phyloP scores from a whole-genome alignment of 805 yeast species.

The Middelhovenomyces tepae region DNA sequence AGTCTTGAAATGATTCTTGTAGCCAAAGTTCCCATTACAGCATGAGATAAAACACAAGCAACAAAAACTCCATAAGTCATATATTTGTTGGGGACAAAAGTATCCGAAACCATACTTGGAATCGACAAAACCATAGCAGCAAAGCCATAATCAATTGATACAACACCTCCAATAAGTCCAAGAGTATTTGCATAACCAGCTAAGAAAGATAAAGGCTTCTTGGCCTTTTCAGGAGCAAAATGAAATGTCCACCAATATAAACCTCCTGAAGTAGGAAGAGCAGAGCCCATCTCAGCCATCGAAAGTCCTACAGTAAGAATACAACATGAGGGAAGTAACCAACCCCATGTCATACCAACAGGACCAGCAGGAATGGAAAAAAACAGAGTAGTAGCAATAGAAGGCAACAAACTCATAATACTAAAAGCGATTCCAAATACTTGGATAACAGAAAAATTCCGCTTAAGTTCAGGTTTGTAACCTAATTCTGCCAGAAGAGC shows the following conservation, averaged over 20 bases:
- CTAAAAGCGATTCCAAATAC: constrained; percentile 65
- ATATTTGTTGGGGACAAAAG: constrained; percentile 44
- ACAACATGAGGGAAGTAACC: constrained; percentile 51
- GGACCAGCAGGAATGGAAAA: constrained; percentile 56
- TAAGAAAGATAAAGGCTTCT: constrained; percentile 48
- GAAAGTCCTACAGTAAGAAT: constrained; percentile 51
- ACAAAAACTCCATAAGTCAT: constrained; percentile 58
- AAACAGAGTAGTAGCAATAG: constrained; percentile 47
- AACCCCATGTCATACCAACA: constrained; percentile 62
- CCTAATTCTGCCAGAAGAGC: constrained; percentile 43
- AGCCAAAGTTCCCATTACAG: constrained; percentile 45
- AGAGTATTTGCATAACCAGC: constrained; percentile 62
- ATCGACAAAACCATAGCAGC: constrained; percentile 44
- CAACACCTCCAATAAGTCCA: constrained; percentile 57
- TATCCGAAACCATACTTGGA: constrained; percentile 35
- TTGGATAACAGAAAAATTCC: constrained; percentile 53
- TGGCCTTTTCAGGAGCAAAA: constrained; percentile 48
- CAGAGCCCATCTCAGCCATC: constrained; percentile 58
- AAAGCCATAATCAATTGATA: constrained; percentile 64
- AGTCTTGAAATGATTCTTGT: constrained; percentile 48
- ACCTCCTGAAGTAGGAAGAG: constrained; percentile 72
- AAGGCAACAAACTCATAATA: constrained; percentile 57
- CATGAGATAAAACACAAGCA: constrained; percentile 48
- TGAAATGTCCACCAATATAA: constrained; percentile 60
- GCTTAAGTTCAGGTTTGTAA: constrained; percentile 56